Evolutionary conservation across 345 rosid species (phyloP).

Genomic region (Microcos paniculata): DNA sequence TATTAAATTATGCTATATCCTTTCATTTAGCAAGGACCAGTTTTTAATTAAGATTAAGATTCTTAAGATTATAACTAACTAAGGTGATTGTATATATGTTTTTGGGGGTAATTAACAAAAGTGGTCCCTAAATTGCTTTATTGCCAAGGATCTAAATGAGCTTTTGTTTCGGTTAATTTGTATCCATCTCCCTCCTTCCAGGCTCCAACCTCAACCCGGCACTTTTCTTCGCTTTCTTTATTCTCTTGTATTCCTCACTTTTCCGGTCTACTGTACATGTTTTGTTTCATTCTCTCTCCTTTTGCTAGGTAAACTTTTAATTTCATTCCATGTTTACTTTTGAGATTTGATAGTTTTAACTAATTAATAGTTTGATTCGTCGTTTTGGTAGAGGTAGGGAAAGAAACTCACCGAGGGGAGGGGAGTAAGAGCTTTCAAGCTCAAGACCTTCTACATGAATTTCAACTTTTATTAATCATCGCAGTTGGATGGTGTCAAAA

Average conservation of each 20-base stretch:
- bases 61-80: neutral
- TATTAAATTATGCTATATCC: neutral
- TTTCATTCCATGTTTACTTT: neutral
- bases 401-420: too few species aligned
- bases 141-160: neutral
- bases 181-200: slow-evolving; percentile 10
- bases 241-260: neutral
- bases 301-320: neutral
- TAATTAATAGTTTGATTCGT: neutral
- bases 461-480: too few species aligned
- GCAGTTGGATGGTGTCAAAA: too few species aligned
- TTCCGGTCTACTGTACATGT: too few species aligned
- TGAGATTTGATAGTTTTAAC: neutral
- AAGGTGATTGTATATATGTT: too few species aligned
- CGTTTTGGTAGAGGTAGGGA: too few species aligned
- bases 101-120: neutral
- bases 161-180: neutral
- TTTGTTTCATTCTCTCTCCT: too few species aligned
- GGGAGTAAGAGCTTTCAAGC: too few species aligned
- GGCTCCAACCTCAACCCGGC: neutral
- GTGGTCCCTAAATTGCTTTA: neutral
- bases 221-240: neutral
- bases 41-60: neutral
- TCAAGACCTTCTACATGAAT: too few species aligned
- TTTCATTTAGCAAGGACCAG: neutral